Conservation (phyloP, 2,329 filamentous ascomycete genomes). For the Mycocentrospora acerina region DNA sequence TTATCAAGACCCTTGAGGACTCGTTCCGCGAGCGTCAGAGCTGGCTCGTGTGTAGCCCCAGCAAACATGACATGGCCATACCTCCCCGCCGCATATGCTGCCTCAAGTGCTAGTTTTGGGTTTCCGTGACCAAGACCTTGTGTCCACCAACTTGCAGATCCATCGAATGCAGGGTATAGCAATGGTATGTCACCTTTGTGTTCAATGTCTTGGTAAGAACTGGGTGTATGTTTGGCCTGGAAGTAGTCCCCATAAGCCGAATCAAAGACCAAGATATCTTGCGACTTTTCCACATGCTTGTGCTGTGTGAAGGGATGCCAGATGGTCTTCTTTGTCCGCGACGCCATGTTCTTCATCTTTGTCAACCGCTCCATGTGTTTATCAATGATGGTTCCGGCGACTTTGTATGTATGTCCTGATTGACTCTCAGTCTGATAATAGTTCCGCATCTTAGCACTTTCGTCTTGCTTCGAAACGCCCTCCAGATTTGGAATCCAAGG, state of each 20-base stretch:
- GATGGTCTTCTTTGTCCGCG: slow-evolving; percentile 58
- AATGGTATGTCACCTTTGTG: slow-evolving; percentile 35
- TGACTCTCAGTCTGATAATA: slow-evolving; percentile 60
- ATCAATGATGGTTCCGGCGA: slow-evolving; percentile 55
- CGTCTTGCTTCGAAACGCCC: slow-evolving; percentile 38
- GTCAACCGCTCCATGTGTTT: slow-evolving; percentile 60
- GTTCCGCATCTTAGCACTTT: slow-evolving; percentile 58
- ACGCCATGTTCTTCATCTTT: slow-evolving; percentile 62
- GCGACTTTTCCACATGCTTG: slow-evolving; percentile 59
- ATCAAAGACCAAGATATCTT: slow-evolving; percentile 72
- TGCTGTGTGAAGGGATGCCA: slow-evolving; percentile 93
- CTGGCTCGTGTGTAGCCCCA: slow-evolving; percentile 75
- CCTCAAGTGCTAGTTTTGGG: slow-evolving; percentile 68
- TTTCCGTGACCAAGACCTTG: slow-evolving; percentile 83
- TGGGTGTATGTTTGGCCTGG: slow-evolving; percentile 55
- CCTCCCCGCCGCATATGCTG: slow-evolving; percentile 77
- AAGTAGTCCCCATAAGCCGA: slow-evolving; percentile 80
- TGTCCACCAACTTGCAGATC: slow-evolving; percentile 89
- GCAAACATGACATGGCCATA: slow-evolving; percentile 92
- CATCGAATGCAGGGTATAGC: slow-evolving; percentile 72
- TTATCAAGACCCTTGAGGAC: slow-evolving; percentile 64
- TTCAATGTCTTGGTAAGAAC: slow-evolving; percentile 13
- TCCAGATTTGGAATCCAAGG: slow-evolving; percentile 59
- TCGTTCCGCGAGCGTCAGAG: slow-evolving; percentile 65
- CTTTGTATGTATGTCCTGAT: slow-evolving; percentile 42